These are phyloP conservation scores for Rhizomucor miehei DNA, from an alignment of 371 early-diverging fungal species.

Conservation along the genomic window DNA sequence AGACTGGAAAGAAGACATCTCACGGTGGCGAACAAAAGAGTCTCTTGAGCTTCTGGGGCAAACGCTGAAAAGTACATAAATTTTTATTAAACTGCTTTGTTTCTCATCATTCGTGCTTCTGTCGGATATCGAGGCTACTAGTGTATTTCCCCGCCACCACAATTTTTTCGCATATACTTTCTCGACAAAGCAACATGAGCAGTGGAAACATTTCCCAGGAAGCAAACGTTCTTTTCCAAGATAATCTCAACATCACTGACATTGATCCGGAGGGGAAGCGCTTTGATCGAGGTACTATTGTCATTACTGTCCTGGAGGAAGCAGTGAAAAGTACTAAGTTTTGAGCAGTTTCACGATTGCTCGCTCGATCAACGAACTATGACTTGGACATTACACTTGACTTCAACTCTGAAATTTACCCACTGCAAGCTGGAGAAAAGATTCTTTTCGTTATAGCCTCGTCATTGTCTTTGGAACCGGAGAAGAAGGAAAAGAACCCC, in stretches of 20 bases:
- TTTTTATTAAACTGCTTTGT: too few relatives aligned
- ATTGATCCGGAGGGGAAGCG: constrained; percentile 89
- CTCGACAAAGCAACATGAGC: too few relatives aligned
- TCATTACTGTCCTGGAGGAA: too few relatives aligned
- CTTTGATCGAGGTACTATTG: constrained; percentile 83
- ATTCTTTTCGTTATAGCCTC: constrained; percentile 81
- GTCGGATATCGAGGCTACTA: too few relatives aligned
- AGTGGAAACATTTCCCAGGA: not conserved
- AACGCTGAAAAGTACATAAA: too few relatives aligned
- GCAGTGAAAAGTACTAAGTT: not conserved
- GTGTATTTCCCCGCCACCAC: too few relatives aligned
- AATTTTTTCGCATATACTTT: too few relatives aligned
- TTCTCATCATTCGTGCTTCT: too few relatives aligned
- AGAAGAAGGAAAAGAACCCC: constrained; percentile 13
- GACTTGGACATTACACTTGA: constrained; percentile 91
- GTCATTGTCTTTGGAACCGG: constrained; percentile 61
- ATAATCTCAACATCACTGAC: constrained; percentile 86
- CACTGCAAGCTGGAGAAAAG: constrained; percentile 79
- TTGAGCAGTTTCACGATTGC: constrained; percentile 81
- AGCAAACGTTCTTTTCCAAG: constrained; percentile 78
- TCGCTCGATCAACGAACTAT: constrained; percentile 81
- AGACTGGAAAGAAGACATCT: constrained; percentile 3
- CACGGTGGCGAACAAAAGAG: constrained; percentile 9
- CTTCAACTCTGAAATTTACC: constrained; percentile 91
- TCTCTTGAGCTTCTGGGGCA: constrained; percentile 16